Base-by-base conservation (phyloP, 805 yeast genomes). In the Sugiyamaella marilandica region DNA sequence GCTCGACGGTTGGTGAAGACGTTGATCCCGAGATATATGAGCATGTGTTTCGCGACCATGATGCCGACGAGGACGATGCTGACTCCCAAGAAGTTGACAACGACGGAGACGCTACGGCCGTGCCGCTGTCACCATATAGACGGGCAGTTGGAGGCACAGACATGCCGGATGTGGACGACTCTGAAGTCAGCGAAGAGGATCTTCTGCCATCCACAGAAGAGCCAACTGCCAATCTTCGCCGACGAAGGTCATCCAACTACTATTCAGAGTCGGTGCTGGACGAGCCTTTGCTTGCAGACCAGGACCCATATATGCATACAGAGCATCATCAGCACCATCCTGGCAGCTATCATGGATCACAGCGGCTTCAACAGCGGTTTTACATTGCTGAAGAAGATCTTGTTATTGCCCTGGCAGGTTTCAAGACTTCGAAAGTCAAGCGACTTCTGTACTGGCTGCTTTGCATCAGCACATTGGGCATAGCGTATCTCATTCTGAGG, bases 361-460 rank as follows among this genome's bases (percentile, higher is more conserved):
- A 62, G 59, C 49, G 73, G 53, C 41, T 53, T 59, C 55, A 62
- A 53, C 99, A 94, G 69, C 76, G 97, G 53, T 89, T 87, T 67
- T 94, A 92, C 67, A 79, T 94, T 56, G 91, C 97, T 0, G 98
- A 94, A 67, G 99, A 94, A 66, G 99, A 94, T 72, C 73, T 94
- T 63, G 92, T 92, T 10, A 80, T 94, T 55, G 97, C 96, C 56
- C 86, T 94, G 56, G 99, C 97, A 0, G 98, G 98, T 3, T 94
- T 87, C 67, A 69, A 69, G 50, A 79, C 83, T 13, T 78, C 83
- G 10, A 63, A 63, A 46, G 50, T 75, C 58, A 79, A 82, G 55
- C 62, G 69, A 3, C 37, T 71, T 0, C 13, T 77, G 0, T 90
- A 84, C 65, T 77, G 79, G 55, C 11, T 78, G 0, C 53, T 85